phyloP scores from a whole-genome alignment of 331 rosid species.

The Cydonia oblonga region DNA sequence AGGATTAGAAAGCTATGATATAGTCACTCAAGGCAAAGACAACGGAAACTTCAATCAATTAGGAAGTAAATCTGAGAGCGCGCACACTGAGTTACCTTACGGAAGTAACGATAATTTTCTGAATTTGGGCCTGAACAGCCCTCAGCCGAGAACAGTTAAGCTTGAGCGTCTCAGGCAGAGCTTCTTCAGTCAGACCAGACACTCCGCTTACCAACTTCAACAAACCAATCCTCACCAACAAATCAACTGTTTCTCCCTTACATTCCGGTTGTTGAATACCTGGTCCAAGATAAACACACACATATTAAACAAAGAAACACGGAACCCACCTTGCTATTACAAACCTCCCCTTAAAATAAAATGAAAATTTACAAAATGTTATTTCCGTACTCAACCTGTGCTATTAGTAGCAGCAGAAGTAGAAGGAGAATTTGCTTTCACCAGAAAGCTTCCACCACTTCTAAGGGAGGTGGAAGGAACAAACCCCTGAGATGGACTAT shows the following conservation, averaged over 20 bases:
- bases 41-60: background rate
- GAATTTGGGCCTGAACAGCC: slow-evolving; percentile 75
- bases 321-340: background rate
- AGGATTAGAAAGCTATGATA: background rate
- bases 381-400: slow-evolving; percentile 24
- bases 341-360: background rate
- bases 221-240: slow-evolving; percentile 71
- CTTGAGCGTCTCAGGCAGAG: slow-evolving; percentile 61
- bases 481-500: slow-evolving; percentile 34
- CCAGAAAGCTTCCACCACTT: slow-evolving; percentile 63
- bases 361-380: background rate
- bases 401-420: slow-evolving; percentile 19
- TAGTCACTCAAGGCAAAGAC: background rate
- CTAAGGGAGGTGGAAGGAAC: slow-evolving; percentile 68
- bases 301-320: background rate
- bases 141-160: slow-evolving; percentile 73
- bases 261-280: slow-evolving; percentile 60
- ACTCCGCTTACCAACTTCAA: slow-evolving; percentile 53
- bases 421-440: slow-evolving; percentile 27
- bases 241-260: slow-evolving; percentile 67
- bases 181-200: slow-evolving; percentile 59
- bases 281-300: slow-evolving; percentile 11
- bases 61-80: background rate
- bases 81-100: slow-evolving; percentile 28
- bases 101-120: slow-evolving; percentile 70